Evolutionary conservation across 306 rosid genomes (phyloP).

Genomic region (Vigna trinervia): DNA sequence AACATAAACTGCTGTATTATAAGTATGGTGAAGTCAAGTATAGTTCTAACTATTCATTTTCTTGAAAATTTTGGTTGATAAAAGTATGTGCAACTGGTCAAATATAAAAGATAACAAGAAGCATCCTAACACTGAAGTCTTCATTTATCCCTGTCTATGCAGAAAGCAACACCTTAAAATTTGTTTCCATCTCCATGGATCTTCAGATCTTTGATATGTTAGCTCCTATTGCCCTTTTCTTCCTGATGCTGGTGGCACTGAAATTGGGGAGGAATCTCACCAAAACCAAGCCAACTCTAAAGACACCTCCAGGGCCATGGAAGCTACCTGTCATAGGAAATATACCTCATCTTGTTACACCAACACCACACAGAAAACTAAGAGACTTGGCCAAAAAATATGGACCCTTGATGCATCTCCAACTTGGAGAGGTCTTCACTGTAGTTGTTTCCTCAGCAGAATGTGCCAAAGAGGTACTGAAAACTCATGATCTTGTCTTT

Average conservation of each 20-base stretch:
- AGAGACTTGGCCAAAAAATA: constrained; percentile 43
- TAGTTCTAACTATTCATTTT: too few species aligned
- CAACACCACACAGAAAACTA: constrained; percentile 12
- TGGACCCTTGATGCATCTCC: constrained; percentile 46
- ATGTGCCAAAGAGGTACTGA: constrained; percentile 43
- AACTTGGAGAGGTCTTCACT: constrained; percentile 39
- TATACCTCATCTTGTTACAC: constrained; percentile 18
- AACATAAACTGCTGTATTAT: background rate
- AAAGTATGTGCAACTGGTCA: background rate
- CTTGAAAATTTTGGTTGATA: too few species aligned
- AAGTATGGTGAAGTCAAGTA: too few species aligned
- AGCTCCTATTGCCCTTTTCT: background rate
- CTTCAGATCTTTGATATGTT: background rate
- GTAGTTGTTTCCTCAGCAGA: constrained; percentile 55
- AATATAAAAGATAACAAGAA: too few species aligned
- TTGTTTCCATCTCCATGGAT: constrained; percentile 7
- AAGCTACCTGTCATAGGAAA: constrained; percentile 42
- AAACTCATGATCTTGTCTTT: constrained; percentile 42
- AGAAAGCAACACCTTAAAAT: background rate
- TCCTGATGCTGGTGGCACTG: constrained; percentile 1
- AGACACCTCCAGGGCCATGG: constrained; percentile 42
- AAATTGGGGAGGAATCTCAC: constrained; percentile 4
- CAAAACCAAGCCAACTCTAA: background rate
- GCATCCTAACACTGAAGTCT: too few species aligned
- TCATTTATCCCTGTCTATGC: background rate